Percentiles rank a stretch among this genome's conserved stretches.
Evolutionary conservation across 495 filamentous ascomycete species (phyloP).

Genomic region (Hyaloscypha finlandica): DNA sequence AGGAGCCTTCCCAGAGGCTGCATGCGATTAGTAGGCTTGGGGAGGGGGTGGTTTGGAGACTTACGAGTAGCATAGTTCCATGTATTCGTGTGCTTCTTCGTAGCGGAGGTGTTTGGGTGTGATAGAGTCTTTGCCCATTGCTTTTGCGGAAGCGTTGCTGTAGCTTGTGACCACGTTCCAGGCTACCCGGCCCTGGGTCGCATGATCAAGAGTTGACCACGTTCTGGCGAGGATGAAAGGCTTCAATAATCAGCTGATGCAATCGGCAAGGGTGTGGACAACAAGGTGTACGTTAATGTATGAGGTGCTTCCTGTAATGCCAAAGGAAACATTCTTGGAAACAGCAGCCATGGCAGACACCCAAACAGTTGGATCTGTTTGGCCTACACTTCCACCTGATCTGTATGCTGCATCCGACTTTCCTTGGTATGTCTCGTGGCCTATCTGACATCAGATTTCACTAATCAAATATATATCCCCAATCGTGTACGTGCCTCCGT

Average conservation of each 20-base stretch:
- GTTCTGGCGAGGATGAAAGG: conserved; percentile 60
- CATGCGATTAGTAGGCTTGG: too few species aligned
- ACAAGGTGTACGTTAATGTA: conserved; percentile 34
- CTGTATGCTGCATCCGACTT: not conserved
- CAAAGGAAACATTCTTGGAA: conserved; percentile 56
- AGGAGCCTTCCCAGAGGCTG: conserved; percentile 63
- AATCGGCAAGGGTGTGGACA: not conserved
- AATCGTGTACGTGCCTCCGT: conserved; percentile 31
- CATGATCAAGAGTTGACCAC: conserved; percentile 65
- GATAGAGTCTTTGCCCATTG: conserved; percentile 55
- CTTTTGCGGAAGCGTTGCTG: conserved; percentile 60
- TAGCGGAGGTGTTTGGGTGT: conserved; percentile 65
- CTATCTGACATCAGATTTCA: conserved; percentile 28
- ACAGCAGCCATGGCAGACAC: conserved; percentile 58
- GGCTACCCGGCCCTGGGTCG: conserved; percentile 58
- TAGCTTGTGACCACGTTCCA: conserved; percentile 69
- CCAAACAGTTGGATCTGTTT: conserved; percentile 48
- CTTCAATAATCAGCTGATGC: conserved; percentile 36
- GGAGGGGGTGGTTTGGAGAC: too few species aligned
- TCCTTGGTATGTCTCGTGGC: conserved; percentile 53
- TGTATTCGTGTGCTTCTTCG: conserved; percentile 60
- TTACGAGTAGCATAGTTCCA: conserved; percentile 54
- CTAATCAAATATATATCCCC: too few species aligned
- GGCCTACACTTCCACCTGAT: conserved; percentile 4
- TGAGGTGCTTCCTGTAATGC: conserved; percentile 57